These are phyloP conservation scores for Helenozyma rhizophorensis DNA, from an alignment of 805 yeast species.

Conservation along the genomic window DNA sequence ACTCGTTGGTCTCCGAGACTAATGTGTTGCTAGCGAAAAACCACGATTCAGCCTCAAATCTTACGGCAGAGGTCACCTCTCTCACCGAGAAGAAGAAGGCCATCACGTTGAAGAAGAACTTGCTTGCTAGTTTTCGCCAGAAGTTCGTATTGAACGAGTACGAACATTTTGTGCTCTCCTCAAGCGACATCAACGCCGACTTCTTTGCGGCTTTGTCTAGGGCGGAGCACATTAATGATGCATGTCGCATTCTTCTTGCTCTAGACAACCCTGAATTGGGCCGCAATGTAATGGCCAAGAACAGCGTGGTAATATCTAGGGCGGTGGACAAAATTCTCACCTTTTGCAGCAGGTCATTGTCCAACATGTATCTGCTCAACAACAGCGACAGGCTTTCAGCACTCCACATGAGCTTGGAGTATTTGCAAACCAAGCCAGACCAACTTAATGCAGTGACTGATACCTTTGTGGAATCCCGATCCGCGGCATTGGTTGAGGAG, in stretches of 20 bases:
- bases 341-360: conserved; percentile 31
- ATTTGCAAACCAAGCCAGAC: conserved; percentile 36
- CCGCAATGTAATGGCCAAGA: conserved; percentile 55
- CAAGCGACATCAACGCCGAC: conserved; percentile 43
- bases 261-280: conserved; percentile 67
- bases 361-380: conserved; percentile 26
- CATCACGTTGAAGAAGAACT: conserved; percentile 45
- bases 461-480: conserved; percentile 65
- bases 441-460: conserved; percentile 57
- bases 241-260: conserved; percentile 67
- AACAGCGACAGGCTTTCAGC: conserved; percentile 20
- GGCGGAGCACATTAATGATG: conserved; percentile 59
- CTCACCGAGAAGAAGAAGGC: conserved; percentile 28
- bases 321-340: conserved; percentile 26
- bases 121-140: conserved; percentile 51
- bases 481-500: conserved; percentile 60
- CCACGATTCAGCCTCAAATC: conserved; percentile 17
- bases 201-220: conserved; percentile 59
- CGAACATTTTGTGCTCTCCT: conserved; percentile 59
- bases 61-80: conserved; percentile 21
- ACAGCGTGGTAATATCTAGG: conserved; percentile 46
- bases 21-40: conserved; percentile 34
- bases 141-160: conserved; percentile 66
- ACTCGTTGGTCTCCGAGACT: conserved; percentile 25
- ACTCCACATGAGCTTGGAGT: conserved; percentile 29